Conservation (phyloP, 2,329 filamentous ascomycete genomes). For the Aspergillus sp. region DNA sequence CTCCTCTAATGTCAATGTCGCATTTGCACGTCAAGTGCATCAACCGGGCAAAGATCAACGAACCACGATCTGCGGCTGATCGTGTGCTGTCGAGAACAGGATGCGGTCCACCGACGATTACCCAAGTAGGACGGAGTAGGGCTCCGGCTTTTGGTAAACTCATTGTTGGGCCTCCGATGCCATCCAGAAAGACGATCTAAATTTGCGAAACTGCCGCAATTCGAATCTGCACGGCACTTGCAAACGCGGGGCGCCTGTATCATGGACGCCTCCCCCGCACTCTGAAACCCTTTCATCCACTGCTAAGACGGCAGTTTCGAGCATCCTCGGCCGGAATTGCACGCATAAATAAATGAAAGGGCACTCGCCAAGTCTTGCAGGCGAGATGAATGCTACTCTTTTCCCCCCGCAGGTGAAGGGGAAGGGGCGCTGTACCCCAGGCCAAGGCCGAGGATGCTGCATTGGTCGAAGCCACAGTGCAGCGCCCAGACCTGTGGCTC, state of each 20-base stretch:
- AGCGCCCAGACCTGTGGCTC: background rate
- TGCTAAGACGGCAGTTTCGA: background rate
- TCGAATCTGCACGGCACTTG: background rate
- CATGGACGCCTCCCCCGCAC: background rate
- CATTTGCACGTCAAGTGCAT: too few relatives aligned
- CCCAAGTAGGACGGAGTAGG: too few relatives aligned
- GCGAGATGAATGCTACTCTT: background rate
- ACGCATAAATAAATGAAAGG: background rate
- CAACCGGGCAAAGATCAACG: background rate
- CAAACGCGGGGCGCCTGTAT: background rate
- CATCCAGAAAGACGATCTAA: background rate
- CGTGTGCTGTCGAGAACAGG: background rate
- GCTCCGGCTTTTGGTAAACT: too few relatives aligned
- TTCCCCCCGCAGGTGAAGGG: background rate
- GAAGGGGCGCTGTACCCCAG: background rate
- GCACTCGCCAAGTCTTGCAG: conserved; percentile 7
- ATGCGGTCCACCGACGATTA: background rate
- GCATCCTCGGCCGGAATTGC: background rate
- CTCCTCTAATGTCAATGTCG: too few relatives aligned
- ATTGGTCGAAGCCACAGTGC: background rate
- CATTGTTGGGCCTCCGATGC: background rate
- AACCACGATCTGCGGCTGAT: background rate
- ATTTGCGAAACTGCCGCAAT: background rate
- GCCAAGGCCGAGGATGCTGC: background rate
- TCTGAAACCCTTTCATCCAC: background rate